Conservation (phyloP, 805 yeast genomes). For the Scheffersomyces ergatensis region DNA sequence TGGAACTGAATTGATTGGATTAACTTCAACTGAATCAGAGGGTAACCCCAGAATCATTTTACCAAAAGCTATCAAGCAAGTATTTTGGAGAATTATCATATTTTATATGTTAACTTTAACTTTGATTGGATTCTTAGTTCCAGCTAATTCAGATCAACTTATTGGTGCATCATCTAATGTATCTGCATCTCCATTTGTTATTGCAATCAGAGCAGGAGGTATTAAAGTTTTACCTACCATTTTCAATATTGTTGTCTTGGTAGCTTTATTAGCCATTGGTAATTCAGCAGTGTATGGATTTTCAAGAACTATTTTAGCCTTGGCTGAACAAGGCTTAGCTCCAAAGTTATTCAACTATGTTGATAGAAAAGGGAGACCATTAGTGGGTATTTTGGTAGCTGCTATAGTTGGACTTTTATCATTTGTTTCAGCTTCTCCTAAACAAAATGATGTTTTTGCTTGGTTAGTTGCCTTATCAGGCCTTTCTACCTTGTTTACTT, state of each 20-base stretch:
- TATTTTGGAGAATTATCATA: constrained; percentile 38
- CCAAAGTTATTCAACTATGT: constrained; percentile 33
- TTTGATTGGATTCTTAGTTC: constrained; percentile 39
- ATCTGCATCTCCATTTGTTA: constrained; percentile 41
- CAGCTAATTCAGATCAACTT: constrained; percentile 25
- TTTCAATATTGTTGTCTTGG: constrained; percentile 39
- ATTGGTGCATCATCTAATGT: constrained; percentile 20
- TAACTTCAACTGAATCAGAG: constrained; percentile 38
- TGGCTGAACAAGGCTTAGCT: constrained; percentile 41
- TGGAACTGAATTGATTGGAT: constrained; percentile 41
- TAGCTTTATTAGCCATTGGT: constrained; percentile 41
- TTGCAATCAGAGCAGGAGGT: constrained; percentile 40
- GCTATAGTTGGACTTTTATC: constrained; percentile 37
- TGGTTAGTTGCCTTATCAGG: constrained; percentile 36
- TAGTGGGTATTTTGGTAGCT: constrained; percentile 30
- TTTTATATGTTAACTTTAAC: constrained; percentile 41
- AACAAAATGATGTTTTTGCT: constrained; percentile 31
- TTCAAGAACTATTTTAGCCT: constrained; percentile 38
- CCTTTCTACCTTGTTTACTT: constrained; percentile 33
- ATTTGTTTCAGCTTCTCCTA: constrained; percentile 40
- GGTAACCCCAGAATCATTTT: constrained; percentile 36
- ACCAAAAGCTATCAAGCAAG: constrained; percentile 43
- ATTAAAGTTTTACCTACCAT: constrained; percentile 41
- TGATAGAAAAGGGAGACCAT: constrained; percentile 40
- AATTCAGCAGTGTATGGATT: constrained; percentile 44